Evolutionary conservation across 1,284 basidiomycete species (phyloP).

Genomic region (Cutaneotrichosporon mucoides): DNA sequence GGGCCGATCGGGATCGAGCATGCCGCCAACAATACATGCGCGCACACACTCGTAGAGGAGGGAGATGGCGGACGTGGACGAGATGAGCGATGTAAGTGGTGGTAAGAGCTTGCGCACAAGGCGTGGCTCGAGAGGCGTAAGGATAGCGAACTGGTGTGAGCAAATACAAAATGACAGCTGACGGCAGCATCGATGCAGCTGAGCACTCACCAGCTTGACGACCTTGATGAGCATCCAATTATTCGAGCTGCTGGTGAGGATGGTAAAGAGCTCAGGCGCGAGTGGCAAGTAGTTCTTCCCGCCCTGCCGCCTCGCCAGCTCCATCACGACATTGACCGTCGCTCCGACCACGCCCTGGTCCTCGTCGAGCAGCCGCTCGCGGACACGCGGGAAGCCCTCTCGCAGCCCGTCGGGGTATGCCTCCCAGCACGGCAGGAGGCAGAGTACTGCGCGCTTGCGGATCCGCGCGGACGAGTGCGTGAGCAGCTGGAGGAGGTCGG

Average conservation of each 20-base stretch:
- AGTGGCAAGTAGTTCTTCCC: conserved; percentile 74
- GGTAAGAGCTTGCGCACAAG: conserved; percentile 89
- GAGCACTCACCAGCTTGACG: conserved; percentile 73
- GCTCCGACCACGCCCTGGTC: conserved; percentile 88
- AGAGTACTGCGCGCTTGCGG: conserved; percentile 81
- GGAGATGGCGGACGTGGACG: conserved; percentile 92
- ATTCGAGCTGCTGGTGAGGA: conserved; percentile 91
- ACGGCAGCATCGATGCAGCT: too few species aligned
- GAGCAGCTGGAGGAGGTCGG: conserved; percentile 81
- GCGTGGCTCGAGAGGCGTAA: conserved; percentile 87
- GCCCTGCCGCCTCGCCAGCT: conserved; percentile 70
- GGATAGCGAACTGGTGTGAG: conserved; percentile 69
- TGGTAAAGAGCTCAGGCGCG: conserved; percentile 88
- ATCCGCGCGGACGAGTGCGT: conserved; percentile 86
- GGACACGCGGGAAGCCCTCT: conserved; percentile 65
- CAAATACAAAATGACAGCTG: too few species aligned
- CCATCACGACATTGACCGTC: conserved; percentile 90
- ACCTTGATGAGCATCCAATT: conserved; percentile 99
- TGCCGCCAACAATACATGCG: conserved; percentile 94
- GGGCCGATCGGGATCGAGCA: conserved; percentile 70
- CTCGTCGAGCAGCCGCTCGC: conserved; percentile 80
- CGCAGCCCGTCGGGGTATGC: conserved; percentile 72
- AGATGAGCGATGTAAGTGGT: conserved; percentile 90
- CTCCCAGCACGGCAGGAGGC: conserved; percentile 70
- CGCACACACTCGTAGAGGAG: conserved; percentile 97